phyloP scores from a whole-genome alignment of 768 basidiomycete species.

The Lentinula sp. region DNA sequence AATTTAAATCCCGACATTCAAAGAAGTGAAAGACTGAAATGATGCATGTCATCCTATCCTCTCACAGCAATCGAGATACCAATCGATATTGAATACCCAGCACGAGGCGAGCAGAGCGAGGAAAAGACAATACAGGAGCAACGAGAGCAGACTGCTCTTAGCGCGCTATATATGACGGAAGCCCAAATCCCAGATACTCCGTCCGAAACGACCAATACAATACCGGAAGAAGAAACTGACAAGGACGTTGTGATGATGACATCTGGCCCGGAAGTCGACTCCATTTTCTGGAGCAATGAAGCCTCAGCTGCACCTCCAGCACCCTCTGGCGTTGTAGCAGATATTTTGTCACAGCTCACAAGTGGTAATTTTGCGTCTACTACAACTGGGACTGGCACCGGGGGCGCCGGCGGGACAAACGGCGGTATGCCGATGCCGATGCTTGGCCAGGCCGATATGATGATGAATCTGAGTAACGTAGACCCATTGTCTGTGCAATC shows the following conservation, averaged over 20 bases:
- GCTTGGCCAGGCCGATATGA: conserved; percentile 15
- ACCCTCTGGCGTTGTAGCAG: conserved; percentile 16
- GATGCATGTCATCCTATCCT: conserved; percentile 9
- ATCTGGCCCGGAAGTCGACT: conserved; percentile 60
- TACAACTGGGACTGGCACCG: background rate
- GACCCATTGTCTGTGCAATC: conserved; percentile 39
- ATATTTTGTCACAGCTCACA: conserved; percentile 1
- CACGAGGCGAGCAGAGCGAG: conserved; percentile 60
- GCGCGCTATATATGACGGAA: conserved; percentile 65
- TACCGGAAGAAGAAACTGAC: conserved; percentile 68
- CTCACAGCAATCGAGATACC: conserved; percentile 58
- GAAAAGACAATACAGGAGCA: conserved; percentile 70
- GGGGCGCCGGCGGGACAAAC: background rate
- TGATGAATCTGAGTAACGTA: conserved; percentile 34
- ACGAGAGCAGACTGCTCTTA: conserved; percentile 72
- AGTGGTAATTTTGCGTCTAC: background rate
- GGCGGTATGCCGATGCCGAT: background rate
- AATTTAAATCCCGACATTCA: background rate
- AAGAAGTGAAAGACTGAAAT: conserved; percentile 8
- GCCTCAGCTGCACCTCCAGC: conserved; percentile 30
- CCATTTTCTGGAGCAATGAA: conserved; percentile 55
- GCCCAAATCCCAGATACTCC: conserved; percentile 76
- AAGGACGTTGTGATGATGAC: conserved; percentile 59
- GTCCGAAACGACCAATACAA: conserved; percentile 54
- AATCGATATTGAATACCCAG: conserved; percentile 41